Base-by-base conservation (phyloP, 2,329 filamentous ascomycete species). In the Pseudogymnoascus sp. region DNA sequence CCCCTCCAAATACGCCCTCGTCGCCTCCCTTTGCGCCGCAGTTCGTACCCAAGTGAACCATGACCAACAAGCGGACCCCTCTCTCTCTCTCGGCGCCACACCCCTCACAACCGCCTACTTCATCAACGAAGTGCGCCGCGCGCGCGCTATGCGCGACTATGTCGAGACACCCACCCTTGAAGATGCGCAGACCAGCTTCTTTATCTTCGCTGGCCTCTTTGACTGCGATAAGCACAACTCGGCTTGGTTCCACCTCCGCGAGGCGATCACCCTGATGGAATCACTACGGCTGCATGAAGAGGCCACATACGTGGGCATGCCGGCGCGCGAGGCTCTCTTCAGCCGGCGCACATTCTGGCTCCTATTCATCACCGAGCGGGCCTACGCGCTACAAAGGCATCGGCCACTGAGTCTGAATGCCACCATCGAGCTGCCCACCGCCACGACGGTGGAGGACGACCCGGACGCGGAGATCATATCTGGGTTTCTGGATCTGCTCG, bases 281-380 rank as follows among this genome's bases (percentile, higher is more conserved):
- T 60, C 68, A 0, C 60, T 72, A 0, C 65, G 70, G 0, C 57
- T 72, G 1, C 67, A 73, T 1, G 71, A 72, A 50, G 71, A 72
- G 25, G 5, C 9, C 0, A 68, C 69, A 0, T 73, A 72, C 30
- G 14, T 4, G 1, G 59, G 32, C 7, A 38, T 64, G 12, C 47
- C 57, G 0, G 2, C 60, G 2, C 54, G 47, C 2, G 65, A 69
- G 1, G 63, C 64, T 0, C 65, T 60, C 0, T 72, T 69, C 2
- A 61, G 66, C 2, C 65, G 70, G 1, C 62, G 70, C 32, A 66
- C 64, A 1, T 66, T 66, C 57, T 66, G 65, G 65, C 59, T 73
- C 0, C 60, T 73, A 0, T 73, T 72, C 50, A 68, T 73, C 12
- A 73, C 71, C 0, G 71, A 73, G 38, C 63, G 71, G 12, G 71